A percentile compares a stretch with the other conserved stretches of the same genome.
Conservation (phyloP, 2,329 filamentous ascomycete genomes). For the Neophaeococcomyces mojaviensis region DNA sequence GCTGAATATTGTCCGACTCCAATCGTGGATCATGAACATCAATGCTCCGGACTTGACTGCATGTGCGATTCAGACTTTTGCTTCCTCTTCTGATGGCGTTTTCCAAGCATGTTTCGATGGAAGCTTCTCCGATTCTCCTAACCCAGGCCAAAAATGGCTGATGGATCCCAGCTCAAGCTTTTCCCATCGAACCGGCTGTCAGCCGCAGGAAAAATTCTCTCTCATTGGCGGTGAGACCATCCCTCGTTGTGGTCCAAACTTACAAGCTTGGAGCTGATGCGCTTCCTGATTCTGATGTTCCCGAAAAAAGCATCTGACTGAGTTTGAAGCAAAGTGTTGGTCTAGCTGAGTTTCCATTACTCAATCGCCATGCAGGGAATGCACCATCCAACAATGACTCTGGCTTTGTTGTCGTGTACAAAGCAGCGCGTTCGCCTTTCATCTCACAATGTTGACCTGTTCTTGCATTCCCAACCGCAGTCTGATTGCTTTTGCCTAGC, state of each 20-base stretch:
- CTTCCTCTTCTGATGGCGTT: neutral
- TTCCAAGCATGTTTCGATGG: neutral
- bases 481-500: too few relatives aligned
- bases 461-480: neutral
- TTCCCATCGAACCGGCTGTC: neutral
- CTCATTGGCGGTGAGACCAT: neutral
- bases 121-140: neutral
- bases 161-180: neutral
- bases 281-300: neutral
- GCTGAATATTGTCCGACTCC: too few relatives aligned
- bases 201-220: conserved; percentile 2
- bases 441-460: neutral
- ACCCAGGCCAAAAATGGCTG: neutral
- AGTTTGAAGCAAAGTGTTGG: neutral
- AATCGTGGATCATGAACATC: too few relatives aligned
- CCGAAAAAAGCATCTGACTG: conserved; percentile 4
- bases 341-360: conserved; percentile 8
- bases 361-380: conserved; percentile 4
- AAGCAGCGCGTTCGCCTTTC: neutral
- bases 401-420: conserved; percentile 2
- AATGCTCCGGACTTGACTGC: too few relatives aligned
- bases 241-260: neutral
- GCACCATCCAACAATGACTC: conserved; percentile 1
- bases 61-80: neutral
- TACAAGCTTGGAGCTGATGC: conserved; percentile 5